phyloP scores from a whole-genome alignment of 768 basidiomycete species.

The Leccinum variicolor region DNA sequence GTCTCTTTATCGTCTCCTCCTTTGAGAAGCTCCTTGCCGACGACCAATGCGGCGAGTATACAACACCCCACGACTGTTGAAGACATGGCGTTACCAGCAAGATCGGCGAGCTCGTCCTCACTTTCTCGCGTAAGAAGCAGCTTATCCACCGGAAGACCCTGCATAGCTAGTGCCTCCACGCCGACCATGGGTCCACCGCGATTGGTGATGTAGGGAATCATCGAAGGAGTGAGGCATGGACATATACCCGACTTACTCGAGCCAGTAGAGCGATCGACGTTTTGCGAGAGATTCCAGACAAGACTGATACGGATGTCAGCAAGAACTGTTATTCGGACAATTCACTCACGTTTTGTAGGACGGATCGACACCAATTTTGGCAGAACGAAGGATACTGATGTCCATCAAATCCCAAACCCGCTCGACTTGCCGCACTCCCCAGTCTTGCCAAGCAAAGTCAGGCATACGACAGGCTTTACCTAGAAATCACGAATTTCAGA shows the following conservation, averaged over 20 bases:
- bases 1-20: conserved; percentile 60
- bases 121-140: conserved; percentile 89
- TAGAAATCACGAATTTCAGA: conserved; percentile 23
- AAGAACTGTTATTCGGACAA: not conserved
- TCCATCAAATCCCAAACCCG: conserved; percentile 96
- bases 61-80: conserved; percentile 93
- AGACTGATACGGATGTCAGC: conserved; percentile 42
- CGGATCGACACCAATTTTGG: conserved; percentile 77
- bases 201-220: conserved; percentile 95
- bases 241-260: conserved; percentile 80
- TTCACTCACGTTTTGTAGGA: conserved; percentile 79
- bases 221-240: conserved; percentile 91
- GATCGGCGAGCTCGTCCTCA: conserved; percentile 89
- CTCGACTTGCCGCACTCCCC: conserved; percentile 90
- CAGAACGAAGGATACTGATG: conserved; percentile 80
- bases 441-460: conserved; percentile 92
- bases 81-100: conserved; percentile 98
- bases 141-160: conserved; percentile 91
- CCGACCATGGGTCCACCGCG: conserved; percentile 96
- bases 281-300: conserved; percentile 97
- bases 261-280: conserved; percentile 88
- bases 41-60: conserved; percentile 76
- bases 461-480: conserved; percentile 82
- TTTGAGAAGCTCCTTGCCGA: conserved; percentile 64
- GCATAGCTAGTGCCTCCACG: conserved; percentile 88